These are phyloP conservation scores for Fusarium pilosicola DNA, from an alignment of 2,329 filamentous ascomycete species.

Conservation along the genomic window DNA sequence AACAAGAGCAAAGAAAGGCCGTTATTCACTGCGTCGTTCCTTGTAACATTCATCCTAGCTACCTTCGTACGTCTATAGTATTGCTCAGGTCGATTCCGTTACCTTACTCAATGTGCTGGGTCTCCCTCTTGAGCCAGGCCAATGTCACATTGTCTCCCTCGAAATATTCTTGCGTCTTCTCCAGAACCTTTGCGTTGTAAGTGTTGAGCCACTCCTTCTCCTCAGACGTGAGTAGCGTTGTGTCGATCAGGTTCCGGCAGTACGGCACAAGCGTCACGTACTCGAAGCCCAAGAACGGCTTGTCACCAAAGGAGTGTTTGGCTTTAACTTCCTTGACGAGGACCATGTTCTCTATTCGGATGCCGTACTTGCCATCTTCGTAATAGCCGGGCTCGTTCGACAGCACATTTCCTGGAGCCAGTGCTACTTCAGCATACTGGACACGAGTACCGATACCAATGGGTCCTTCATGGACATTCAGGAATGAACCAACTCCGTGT, in stretches of 20 bases:
- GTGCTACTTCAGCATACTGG: conserved; percentile 88
- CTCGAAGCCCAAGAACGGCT: conserved; percentile 94
- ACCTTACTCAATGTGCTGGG: conserved; percentile 65
- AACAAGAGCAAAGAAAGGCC: conserved; percentile 66
- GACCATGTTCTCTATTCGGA: conserved; percentile 95
- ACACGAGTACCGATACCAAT: conserved; percentile 95
- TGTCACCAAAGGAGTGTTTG: conserved; percentile 88
- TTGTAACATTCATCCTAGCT: conserved; percentile 77
- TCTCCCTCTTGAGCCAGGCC: conserved; percentile 89
- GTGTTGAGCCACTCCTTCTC: conserved; percentile 90
- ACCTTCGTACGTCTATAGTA: conserved; percentile 58
- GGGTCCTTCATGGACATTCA: conserved; percentile 97
- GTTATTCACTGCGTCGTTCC: conserved; percentile 75
- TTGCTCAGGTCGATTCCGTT: conserved; percentile 36
- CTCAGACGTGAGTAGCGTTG: conserved; percentile 71
- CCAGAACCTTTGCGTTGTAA: conserved; percentile 82
- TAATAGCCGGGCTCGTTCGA: conserved; percentile 98
- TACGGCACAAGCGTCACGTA: conserved; percentile 98
- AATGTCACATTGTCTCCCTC: conserved; percentile 75
- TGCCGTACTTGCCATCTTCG: conserved; percentile 93
- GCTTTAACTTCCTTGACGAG: conserved; percentile 92
- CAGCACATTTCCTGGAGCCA: conserved; percentile 92
- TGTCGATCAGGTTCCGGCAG: conserved; percentile 87
- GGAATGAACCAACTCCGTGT: conserved; percentile 91
- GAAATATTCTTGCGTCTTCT: conserved; percentile 84